Conservation (phyloP, 2,329 filamentous ascomycete genomes). For the Pseudohalonectria lignicola region DNA sequence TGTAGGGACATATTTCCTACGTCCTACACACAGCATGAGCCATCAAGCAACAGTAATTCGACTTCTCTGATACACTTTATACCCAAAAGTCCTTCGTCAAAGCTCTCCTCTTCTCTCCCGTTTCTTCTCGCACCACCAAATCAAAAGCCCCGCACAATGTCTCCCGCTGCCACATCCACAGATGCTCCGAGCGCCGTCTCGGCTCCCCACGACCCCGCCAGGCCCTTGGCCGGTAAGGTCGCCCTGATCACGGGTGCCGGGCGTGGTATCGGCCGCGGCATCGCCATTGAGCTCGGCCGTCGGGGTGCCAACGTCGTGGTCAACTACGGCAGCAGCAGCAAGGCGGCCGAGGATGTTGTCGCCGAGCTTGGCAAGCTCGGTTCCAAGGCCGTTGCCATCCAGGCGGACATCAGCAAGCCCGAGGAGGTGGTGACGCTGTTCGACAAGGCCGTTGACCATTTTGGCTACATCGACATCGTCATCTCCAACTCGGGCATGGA, state of each 20-base stretch:
- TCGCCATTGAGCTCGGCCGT: conserved; percentile 55
- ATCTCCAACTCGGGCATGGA: conserved; percentile 64
- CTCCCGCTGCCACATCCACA: conserved; percentile 4
- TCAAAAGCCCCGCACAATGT: conserved; percentile 4
- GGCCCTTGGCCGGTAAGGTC: conserved; percentile 33
- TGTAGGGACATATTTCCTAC: not conserved
- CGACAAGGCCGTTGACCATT: conserved; percentile 51
- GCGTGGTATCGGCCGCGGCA: conserved; percentile 55
- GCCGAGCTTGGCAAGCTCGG: conserved; percentile 42
- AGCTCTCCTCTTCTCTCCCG: not conserved
- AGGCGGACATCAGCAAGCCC: conserved; percentile 54
- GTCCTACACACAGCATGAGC: not conserved
- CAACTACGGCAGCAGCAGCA: conserved; percentile 51
- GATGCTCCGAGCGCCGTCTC: not conserved
- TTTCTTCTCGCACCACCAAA: not conserved
- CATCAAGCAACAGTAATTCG: not conserved
- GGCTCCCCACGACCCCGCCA: conserved; percentile 4
- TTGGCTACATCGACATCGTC: conserved; percentile 61
- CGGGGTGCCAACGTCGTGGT: conserved; percentile 55
- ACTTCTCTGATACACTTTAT: not conserved
- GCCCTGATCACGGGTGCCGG: conserved; percentile 54
- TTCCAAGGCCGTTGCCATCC: conserved; percentile 45
- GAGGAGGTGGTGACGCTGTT: conserved; percentile 52
- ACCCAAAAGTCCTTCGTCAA: not conserved
- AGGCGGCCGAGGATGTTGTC: conserved; percentile 46